These are phyloP conservation scores for Pythium brachiatum DNA, from an alignment of 352 stramenopile genomes.

Conservation along the genomic window DNA sequence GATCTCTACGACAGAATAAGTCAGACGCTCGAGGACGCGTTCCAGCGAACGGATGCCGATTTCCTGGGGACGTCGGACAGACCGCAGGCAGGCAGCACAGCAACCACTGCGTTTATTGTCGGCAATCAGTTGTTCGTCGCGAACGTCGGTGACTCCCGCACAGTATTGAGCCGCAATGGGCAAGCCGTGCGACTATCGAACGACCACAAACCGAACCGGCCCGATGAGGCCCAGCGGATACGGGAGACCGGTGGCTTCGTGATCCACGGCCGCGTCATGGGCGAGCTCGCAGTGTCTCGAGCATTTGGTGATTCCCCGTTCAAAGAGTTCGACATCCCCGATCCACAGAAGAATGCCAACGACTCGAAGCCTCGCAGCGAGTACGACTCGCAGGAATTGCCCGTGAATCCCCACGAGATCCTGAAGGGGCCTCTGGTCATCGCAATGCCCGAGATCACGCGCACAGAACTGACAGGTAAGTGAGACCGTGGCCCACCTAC, in stretches of 20 bases:
- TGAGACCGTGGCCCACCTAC: not conserved
- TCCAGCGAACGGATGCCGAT: conserved; percentile 71
- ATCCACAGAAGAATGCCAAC: conserved; percentile 25
- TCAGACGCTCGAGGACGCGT: conserved; percentile 47
- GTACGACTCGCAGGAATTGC: conserved; percentile 73
- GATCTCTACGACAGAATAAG: conserved; percentile 29
- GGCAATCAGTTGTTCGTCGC: conserved; percentile 92
- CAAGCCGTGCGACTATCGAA: conserved; percentile 90
- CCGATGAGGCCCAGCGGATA: conserved; percentile 94
- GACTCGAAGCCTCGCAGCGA: conserved; percentile 59
- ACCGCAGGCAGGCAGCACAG: conserved; percentile 90
- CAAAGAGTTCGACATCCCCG: conserved; percentile 87
- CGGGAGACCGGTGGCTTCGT: conserved; percentile 91
- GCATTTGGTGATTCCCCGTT: conserved; percentile 94
- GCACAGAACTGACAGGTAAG: conserved; percentile 60
- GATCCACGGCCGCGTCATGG: conserved; percentile 93
- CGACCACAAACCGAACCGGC: conserved; percentile 94
- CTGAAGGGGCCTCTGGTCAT: conserved; percentile 83
- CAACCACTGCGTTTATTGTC: conserved; percentile 92
- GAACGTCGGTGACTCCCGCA: conserved; percentile 96
- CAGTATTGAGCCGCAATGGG: conserved; percentile 89
- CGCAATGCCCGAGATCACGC: conserved; percentile 69
- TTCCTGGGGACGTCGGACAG: conserved; percentile 64
- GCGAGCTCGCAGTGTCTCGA: conserved; percentile 76
- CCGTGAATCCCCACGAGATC: conserved; percentile 83